These are phyloP conservation scores for Ophiocordyceps robertsii DNA, from an alignment of 2,329 filamentous ascomycete genomes.

Conservation along the genomic window DNA sequence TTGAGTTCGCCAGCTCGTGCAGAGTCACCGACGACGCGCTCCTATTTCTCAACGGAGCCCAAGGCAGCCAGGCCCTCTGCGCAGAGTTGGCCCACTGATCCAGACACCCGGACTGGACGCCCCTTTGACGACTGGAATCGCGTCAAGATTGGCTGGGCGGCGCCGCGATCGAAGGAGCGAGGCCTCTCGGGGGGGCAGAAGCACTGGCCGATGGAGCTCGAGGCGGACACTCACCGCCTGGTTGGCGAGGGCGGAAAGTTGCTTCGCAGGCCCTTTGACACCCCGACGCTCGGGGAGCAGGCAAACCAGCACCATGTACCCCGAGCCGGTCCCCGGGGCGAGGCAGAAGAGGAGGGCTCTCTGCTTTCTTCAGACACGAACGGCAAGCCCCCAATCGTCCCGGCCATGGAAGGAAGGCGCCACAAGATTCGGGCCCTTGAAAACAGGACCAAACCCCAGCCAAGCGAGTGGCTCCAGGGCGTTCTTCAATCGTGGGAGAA, in stretches of 20 bases:
- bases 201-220: not conserved
- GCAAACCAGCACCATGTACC: not conserved
- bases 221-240: constrained; percentile 10
- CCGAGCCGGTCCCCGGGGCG: not conserved
- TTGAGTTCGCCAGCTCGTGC: constrained; percentile 6
- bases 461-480: constrained; percentile 41
- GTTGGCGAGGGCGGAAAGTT: constrained; percentile 27
- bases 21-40: constrained; percentile 5
- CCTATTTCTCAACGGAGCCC: constrained; percentile 2
- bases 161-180: not conserved
- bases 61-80: too few species aligned
- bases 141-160: constrained; percentile 16
- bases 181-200: not conserved
- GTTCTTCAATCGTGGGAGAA: constrained; percentile 60
- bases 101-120: constrained; percentile 4
- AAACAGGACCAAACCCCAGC: constrained; percentile 4
- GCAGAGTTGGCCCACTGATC: not conserved
- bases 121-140: constrained; percentile 25
- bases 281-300: not conserved
- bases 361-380: not conserved
- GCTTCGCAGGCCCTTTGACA: constrained; percentile 30
- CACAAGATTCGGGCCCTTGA: not conserved
- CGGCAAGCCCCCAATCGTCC: not conserved
- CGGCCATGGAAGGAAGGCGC: not conserved
- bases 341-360: not conserved